phyloP scores from a whole-genome alignment of 805 yeast genomes.

The Ogataea ganodermae region DNA sequence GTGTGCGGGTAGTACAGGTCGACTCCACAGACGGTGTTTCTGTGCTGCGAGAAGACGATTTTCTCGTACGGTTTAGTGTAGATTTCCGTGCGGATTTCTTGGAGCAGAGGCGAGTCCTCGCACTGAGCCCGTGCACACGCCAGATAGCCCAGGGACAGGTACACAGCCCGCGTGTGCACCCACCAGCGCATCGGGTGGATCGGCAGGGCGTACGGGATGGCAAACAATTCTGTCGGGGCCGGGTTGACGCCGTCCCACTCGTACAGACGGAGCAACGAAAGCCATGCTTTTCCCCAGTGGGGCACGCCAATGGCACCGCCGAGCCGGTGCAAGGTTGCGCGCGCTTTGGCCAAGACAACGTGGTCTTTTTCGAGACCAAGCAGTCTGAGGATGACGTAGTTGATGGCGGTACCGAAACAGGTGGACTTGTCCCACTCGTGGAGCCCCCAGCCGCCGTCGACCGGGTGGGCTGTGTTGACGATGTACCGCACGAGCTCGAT shows the following conservation, averaged over 20 bases:
- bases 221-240: conserved; percentile 95
- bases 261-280: conserved; percentile 76
- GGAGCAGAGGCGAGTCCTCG: conserved; percentile 62
- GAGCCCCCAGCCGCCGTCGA: conserved; percentile 99
- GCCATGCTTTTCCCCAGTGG: conserved; percentile 98
- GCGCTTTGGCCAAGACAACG: conserved; percentile 75
- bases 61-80: conserved; percentile 62
- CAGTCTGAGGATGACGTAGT: conserved; percentile 78
- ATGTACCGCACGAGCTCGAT: conserved; percentile 80
- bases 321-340: conserved; percentile 62
- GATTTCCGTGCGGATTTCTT: conserved; percentile 75
- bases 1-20: conserved; percentile 96
- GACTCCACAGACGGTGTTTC: conserved; percentile 87
- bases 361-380: conserved; percentile 76
- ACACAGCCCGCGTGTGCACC: conserved; percentile 96
- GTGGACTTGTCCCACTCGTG: conserved; percentile 92
- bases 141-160: conserved; percentile 82
- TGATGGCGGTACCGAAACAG: conserved; percentile 89
- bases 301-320: conserved; percentile 94
- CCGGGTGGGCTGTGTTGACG: conserved; percentile 92
- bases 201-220: conserved; percentile 77
- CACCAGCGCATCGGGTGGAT: conserved; percentile 98
- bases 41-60: conserved; percentile 67
- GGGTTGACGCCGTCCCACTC: conserved; percentile 98
- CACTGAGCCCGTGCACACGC: conserved; percentile 58